Percentiles rank a stretch among this genome's conserved stretches.
Evolutionary conservation across 2,329 filamentous ascomycete genomes (phyloP).

Genomic region (Claviceps fusiformis): DNA sequence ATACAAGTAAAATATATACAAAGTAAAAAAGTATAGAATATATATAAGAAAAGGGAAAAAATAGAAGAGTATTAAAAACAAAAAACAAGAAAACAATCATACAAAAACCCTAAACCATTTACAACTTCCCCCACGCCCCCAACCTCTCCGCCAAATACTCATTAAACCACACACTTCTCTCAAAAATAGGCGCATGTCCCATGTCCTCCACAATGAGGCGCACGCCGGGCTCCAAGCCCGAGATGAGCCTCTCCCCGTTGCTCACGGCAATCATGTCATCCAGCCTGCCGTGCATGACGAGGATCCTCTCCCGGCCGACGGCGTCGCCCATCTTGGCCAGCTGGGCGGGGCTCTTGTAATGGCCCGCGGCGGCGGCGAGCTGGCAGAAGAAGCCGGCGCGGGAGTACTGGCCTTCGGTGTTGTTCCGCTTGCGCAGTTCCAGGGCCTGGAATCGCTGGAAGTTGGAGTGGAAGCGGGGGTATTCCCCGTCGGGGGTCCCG

Average conservation of each 20-base stretch:
- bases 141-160: conserved; percentile 44
- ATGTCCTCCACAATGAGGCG: conserved; percentile 53
- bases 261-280: conserved; percentile 68
- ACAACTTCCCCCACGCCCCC: conserved; percentile 35
- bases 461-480: conserved; percentile 54
- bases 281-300: conserved; percentile 60
- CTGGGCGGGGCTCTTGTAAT: conserved; percentile 58
- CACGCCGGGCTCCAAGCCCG: conserved; percentile 47
- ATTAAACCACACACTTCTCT: conserved; percentile 59
- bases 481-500: conserved; percentile 18
- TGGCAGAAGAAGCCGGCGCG: conserved; percentile 61
- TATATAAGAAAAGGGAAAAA: too few relatives aligned
- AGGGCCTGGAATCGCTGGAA: conserved; percentile 72
- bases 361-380: conserved; percentile 65
- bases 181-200: conserved; percentile 63
- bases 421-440: conserved; percentile 58
- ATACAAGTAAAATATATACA: too few relatives aligned
- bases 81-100: too few relatives aligned
- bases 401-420: conserved; percentile 43
- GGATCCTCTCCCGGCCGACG: conserved; percentile 60
- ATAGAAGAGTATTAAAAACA: background rate
- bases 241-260: conserved; percentile 56
- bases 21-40: too few relatives aligned
- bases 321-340: conserved; percentile 48
- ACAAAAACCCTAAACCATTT: background rate